Evolutionary conservation across 305 asterid species (phyloP), one percentile per base, ranked within the genome.

Genomic region (Rubia tinctorum): DNA sequence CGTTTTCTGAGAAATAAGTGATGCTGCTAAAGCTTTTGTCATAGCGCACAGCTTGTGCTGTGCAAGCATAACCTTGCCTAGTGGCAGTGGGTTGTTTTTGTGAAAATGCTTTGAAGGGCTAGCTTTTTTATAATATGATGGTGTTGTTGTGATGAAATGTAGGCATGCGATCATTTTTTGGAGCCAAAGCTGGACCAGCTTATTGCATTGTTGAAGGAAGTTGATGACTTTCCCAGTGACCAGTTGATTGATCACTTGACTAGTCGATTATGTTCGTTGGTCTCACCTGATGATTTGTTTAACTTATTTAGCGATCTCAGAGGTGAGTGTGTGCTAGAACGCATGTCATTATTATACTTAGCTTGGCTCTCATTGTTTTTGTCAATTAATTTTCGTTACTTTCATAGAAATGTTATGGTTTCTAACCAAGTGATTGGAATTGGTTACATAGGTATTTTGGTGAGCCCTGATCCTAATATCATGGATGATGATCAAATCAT

Each of bases 401-500:
- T 14, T 59, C 65, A 66, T 60, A 14, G 34, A 25, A 10, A 4
- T 60, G 62, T 66, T 5, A 55, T 47, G 53, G 18, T 55, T 34
- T 17, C 1, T 18, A 44, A 17, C 45, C 14, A 44, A 59, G 14
- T 78, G 12, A 3, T 27, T 30, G 49, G 45, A 66, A 43, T 73
- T 65, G 58, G 49, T 56, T 78, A 44, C 66, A 56, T 80, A 93
- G 98, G 94, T 76, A 87, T 87, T 64, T 84, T 94, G 18, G 96
- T 89, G 73, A 93, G 87, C 22, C 69, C 90, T 2, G 95, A 91
- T 66, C 73, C 91, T 23, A 87, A 73, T 79, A 88, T 77, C 47
- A 75, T 89, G 86, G 99, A 94, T 72, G 98, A 91, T 64, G 96
- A 91, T 80, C 97, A 88, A 81, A 90, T 90, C 75, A 85, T 87